These are phyloP conservation scores for Arabidopsis arenosa DNA, from an alignment of 345 rosid species.

Conservation along the genomic window DNA sequence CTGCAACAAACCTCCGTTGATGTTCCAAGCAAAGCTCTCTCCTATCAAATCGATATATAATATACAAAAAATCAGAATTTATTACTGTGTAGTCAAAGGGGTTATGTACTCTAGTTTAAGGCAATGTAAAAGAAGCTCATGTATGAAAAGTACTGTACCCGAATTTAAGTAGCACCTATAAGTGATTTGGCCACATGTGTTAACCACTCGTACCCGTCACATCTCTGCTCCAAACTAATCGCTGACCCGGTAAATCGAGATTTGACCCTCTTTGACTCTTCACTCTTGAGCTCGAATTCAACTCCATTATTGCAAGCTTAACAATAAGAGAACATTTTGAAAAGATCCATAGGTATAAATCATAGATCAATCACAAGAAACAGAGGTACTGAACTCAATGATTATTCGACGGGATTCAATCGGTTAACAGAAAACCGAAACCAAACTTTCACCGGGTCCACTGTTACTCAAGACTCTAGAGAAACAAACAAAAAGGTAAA, in stretches of 20 bases:
- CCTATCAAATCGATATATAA: constrained; percentile 15
- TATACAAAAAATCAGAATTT: constrained; percentile 1
- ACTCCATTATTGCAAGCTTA: constrained; percentile 8
- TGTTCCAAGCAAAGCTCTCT: constrained; percentile 12
- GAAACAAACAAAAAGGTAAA: constrained; percentile 24
- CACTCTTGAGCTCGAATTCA: background rate
- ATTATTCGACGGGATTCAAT: background rate
- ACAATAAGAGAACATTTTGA: background rate
- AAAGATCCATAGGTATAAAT: background rate
- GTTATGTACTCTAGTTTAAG: constrained; percentile 23
- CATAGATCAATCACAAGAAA: constrained; percentile 19
- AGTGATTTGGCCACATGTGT: background rate
- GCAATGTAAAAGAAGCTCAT: constrained; percentile 15
- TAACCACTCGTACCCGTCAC: background rate
- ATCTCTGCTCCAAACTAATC: constrained; percentile 10
- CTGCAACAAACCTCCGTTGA: constrained; percentile 13
- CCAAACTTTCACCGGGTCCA: constrained; percentile 1
- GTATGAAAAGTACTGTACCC: background rate
- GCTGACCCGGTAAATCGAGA: background rate
- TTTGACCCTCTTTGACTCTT: background rate
- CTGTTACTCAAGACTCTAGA: constrained; percentile 12
- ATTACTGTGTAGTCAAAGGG: constrained; percentile 6
- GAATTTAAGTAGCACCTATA: background rate
- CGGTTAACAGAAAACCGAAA: background rate
- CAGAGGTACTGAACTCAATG: background rate